Evolutionary conservation across 2,329 filamentous ascomycete genomes (phyloP).

Genomic region (Fusarium xylarioides): DNA sequence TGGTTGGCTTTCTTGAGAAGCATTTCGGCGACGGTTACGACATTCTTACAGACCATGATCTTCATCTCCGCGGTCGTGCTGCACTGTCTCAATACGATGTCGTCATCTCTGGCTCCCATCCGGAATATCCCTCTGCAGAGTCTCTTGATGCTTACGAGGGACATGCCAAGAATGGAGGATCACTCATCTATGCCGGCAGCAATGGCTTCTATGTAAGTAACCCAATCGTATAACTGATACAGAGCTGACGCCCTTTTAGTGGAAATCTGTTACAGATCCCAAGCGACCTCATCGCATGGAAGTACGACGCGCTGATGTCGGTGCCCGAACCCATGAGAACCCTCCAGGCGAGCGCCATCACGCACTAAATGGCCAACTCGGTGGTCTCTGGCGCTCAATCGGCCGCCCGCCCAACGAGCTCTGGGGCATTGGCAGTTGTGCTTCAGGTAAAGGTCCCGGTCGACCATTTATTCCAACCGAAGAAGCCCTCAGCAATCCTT

Average conservation of each 20-base stretch:
- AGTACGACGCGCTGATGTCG: not conserved
- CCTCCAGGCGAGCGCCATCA: not conserved
- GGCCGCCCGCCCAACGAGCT: not conserved
- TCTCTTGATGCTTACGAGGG: not conserved
- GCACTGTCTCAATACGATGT: not conserved
- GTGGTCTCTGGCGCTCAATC: not conserved
- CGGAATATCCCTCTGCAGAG: not conserved
- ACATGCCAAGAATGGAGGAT: not conserved
- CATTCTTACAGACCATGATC: not conserved
- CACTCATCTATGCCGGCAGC: not conserved
- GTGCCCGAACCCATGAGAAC: not conserved
- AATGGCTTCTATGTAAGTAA: not conserved
- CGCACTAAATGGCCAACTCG: not conserved
- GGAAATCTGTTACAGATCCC: not conserved
- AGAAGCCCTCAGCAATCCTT: rapidly evolving
- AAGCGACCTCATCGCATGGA: not conserved
- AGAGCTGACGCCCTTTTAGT: not conserved
- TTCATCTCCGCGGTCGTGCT: not conserved
- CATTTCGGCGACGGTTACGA: not conserved
- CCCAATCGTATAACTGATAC: rapidly evolving
- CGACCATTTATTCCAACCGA: not conserved
- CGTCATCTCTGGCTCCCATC: not conserved
- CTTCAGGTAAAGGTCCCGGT: not conserved
- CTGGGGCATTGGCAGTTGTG: not conserved
- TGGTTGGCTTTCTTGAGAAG: not conserved